Evolutionary conservation across 805 yeast genomes (phyloP).

Genomic region (Starmerella stigmatis): DNA sequence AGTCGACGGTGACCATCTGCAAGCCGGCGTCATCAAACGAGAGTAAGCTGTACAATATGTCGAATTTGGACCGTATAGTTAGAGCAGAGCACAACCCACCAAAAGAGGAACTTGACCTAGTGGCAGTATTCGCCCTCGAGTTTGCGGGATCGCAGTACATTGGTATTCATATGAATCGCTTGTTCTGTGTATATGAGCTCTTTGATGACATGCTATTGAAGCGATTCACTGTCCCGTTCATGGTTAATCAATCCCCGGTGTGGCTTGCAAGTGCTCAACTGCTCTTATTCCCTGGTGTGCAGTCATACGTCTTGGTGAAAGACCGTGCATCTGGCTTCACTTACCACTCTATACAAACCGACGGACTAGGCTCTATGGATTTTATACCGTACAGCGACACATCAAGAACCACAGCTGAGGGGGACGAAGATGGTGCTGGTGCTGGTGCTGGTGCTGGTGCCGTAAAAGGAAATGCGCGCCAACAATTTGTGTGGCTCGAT

Average conservation of each 20-base stretch:
- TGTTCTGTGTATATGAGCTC: slow-evolving; percentile 19
- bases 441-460: too few species aligned
- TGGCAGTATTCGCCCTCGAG: slow-evolving; percentile 10
- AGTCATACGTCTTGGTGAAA: slow-evolving; percentile 14
- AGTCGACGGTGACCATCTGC: neutral
- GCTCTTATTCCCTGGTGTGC: slow-evolving; percentile 16
- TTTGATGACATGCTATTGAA: slow-evolving; percentile 10
- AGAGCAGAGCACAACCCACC: neutral
- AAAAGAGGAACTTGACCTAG: neutral
- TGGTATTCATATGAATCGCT: slow-evolving; percentile 18
- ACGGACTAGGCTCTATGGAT: slow-evolving; percentile 9
- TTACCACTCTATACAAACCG: slow-evolving; percentile 11
- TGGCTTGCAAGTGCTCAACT: slow-evolving; percentile 3
- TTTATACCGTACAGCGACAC: neutral
- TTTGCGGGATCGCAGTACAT: slow-evolving; percentile 29
- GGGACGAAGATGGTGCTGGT: neutral
- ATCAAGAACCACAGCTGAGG: slow-evolving; percentile 14
- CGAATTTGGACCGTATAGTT: neutral
- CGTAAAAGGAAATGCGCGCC: too few species aligned
- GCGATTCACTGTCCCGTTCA: slow-evolving; percentile 17
- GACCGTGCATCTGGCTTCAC: slow-evolving; percentile 5
- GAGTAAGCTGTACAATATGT: neutral
- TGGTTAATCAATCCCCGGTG: slow-evolving; percentile 17
- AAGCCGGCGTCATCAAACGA: neutral
- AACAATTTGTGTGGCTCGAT: slow-evolving; percentile 18